Evolutionary conservation across 2,329 filamentous ascomycete species (phyloP).

Genomic region (Davidsoniella neocaledoniae): DNA sequence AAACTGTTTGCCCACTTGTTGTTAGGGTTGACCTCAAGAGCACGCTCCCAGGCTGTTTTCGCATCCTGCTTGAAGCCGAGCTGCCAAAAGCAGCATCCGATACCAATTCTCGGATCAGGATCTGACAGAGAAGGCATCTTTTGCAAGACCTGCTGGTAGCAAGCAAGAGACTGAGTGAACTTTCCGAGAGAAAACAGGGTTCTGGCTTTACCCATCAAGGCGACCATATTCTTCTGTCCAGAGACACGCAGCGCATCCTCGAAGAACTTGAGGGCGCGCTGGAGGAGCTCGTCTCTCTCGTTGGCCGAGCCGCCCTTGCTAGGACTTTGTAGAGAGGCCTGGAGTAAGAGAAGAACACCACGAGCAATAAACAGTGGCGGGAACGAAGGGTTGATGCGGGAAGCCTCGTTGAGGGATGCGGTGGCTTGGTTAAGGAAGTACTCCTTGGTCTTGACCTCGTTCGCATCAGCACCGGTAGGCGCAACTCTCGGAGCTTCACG

Average conservation of each 20-base stretch:
- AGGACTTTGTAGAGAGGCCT: slow-evolving; percentile 67
- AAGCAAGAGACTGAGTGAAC: slow-evolving; percentile 64
- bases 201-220: slow-evolving; percentile 74
- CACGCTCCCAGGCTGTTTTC: slow-evolving; percentile 75
- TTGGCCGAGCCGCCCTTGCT: slow-evolving; percentile 22
- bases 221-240: slow-evolving; percentile 76
- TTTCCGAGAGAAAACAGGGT: slow-evolving; percentile 75
- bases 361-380: slow-evolving; percentile 81
- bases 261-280: slow-evolving; percentile 79
- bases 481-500: slow-evolving; percentile 53
- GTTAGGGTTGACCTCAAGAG: slow-evolving; percentile 54
- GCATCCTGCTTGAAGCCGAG: slow-evolving; percentile 89
- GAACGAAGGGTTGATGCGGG: slow-evolving; percentile 80
- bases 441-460: slow-evolving; percentile 80
- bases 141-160: slow-evolving; percentile 73
- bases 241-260: slow-evolving; percentile 83
- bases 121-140: slow-evolving; percentile 80
- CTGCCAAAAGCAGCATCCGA: slow-evolving; percentile 95
- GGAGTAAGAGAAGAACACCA: slow-evolving; percentile 73
- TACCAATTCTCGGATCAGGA: slow-evolving; percentile 87
- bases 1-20: slow-evolving; percentile 81
- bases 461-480: slow-evolving; percentile 44
- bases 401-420: slow-evolving; percentile 83
- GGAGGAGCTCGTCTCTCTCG: slow-evolving; percentile 63
- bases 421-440: slow-evolving; percentile 85